These are phyloP conservation scores for Aspergillus nidulans DNA, from an alignment of 495 filamentous ascomycete genomes.

Conservation along the genomic window DNA sequence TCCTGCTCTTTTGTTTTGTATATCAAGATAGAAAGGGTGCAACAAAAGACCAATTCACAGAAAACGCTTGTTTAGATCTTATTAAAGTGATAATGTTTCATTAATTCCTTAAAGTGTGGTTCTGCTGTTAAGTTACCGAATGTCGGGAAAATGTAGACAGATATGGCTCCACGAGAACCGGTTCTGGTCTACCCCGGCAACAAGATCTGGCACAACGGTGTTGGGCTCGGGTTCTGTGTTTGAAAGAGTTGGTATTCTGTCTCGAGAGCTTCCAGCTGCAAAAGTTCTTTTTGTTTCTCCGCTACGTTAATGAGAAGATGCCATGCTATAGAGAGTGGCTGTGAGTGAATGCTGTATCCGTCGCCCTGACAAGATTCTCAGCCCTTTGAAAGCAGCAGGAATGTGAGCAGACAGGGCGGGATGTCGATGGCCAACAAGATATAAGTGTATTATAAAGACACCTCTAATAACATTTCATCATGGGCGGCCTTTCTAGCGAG, in stretches of 20 bases:
- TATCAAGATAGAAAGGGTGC: no score
- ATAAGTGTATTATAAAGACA: conserved; percentile 29
- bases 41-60: no score
- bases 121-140: conserved; percentile 13
- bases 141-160: conserved; percentile 20
- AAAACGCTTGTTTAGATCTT: no score
- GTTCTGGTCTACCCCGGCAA: conserved; percentile 26
- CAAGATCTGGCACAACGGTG: conserved; percentile 15
- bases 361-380: conserved; percentile 26
- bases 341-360: conserved; percentile 26
- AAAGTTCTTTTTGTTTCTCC: conserved; percentile 29
- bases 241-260: conserved; percentile 16
- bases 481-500: conserved; percentile 22
- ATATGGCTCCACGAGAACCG: conserved; percentile 28
- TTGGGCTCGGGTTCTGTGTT: conserved; percentile 10
- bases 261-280: conserved; percentile 29
- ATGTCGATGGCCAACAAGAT: conserved; percentile 29
- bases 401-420: conserved; percentile 22
- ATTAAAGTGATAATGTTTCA: no score
- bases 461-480: conserved; percentile 34
- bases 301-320: conserved; percentile 27
- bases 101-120: no score
- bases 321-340: conserved; percentile 29
- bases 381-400: conserved; percentile 20
- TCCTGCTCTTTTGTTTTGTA: no score